phyloP scores from a whole-genome alignment of 2,329 filamentous ascomycete species.

The Fusarium sterilihyphosum region DNA sequence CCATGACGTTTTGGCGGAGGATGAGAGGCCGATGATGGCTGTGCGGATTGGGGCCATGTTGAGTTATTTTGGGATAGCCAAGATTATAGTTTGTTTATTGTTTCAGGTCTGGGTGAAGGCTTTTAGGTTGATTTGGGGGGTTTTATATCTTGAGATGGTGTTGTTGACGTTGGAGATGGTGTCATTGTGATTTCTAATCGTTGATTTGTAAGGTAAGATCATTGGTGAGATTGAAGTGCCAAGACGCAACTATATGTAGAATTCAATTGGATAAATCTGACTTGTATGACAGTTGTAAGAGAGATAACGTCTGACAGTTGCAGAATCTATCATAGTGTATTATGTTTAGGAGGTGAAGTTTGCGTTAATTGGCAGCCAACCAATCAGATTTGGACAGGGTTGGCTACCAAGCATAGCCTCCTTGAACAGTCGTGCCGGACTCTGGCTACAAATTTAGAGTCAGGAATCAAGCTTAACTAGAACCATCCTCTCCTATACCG shows the following conservation, averaged over 20 bases:
- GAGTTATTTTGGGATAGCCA: neutral
- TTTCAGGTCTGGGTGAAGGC: no score
- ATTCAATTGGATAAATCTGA: neutral
- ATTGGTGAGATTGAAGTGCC: neutral
- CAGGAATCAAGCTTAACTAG: neutral
- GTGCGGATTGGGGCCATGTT: slow-evolving; percentile 62
- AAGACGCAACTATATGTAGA: neutral
- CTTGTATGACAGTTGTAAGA: neutral
- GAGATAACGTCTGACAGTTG: neutral
- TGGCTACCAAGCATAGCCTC: neutral
- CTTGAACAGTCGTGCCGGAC: neutral
- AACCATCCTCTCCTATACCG: neutral
- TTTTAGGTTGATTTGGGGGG: neutral
- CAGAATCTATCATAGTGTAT: rapidly evolving
- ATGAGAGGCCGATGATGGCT: slow-evolving; percentile 68
- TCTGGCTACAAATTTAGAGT: neutral
- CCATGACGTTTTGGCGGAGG: slow-evolving; percentile 63
- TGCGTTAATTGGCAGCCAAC: neutral
- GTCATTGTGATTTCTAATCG: slow-evolving; percentile 21
- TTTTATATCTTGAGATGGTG: neutral
- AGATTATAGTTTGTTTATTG: neutral
- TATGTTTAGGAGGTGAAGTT: neutral
- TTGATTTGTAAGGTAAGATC: slow-evolving; percentile 1
- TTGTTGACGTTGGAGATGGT: neutral
- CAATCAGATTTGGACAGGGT: neutral